A percentile compares a stretch with the other conserved stretches of the same genome.
Evolutionary conservation across 2,329 filamentous ascomycete genomes (phyloP).

Genomic region (Grosmannia serpens): DNA sequence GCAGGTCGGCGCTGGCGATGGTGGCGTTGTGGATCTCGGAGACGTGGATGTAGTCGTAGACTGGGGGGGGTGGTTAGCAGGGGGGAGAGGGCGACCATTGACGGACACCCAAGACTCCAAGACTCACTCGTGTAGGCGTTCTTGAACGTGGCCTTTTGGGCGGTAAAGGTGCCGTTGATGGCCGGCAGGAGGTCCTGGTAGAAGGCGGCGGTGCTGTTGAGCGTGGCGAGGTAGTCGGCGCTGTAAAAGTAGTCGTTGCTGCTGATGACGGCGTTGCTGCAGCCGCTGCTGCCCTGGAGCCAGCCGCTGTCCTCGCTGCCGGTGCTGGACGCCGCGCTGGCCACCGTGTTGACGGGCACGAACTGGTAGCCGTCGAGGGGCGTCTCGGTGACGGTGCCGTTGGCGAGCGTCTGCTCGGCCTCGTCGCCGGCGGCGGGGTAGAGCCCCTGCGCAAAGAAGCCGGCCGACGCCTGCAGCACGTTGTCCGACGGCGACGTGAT

Average conservation of each 20-base stretch:
- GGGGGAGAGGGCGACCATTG: too few relatives aligned
- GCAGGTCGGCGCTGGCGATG: conserved; percentile 46
- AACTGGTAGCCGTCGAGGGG: conserved; percentile 77
- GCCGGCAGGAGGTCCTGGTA: conserved; percentile 43
- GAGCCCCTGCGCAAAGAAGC: conserved; percentile 71
- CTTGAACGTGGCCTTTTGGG: conserved; percentile 38
- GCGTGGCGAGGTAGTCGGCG: conserved; percentile 30
- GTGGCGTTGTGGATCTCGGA: conserved; percentile 47
- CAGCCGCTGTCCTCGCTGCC: conserved; percentile 45
- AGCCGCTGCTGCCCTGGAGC: conserved; percentile 48
- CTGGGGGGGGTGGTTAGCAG: conserved; percentile 16
- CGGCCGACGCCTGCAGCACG: conserved; percentile 70
- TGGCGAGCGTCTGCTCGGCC: conserved; percentile 52
- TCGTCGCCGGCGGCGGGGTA: conserved; percentile 62
- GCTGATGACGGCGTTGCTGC: conserved; percentile 41
- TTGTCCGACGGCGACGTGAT: conserved; percentile 62
- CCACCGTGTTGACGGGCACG: conserved; percentile 57
- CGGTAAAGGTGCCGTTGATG: conserved; percentile 38
- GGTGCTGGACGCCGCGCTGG: conserved; percentile 39
- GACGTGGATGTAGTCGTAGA: conserved; percentile 51
- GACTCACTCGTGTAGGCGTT: conserved; percentile 49
- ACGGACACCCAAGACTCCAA: background rate
- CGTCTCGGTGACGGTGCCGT: conserved; percentile 53
- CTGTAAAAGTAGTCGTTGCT: conserved; percentile 43
- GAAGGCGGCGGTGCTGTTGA: conserved; percentile 46